Conservation (phyloP, 805 yeast species). For the Wickerhamiella parazyma region DNA sequence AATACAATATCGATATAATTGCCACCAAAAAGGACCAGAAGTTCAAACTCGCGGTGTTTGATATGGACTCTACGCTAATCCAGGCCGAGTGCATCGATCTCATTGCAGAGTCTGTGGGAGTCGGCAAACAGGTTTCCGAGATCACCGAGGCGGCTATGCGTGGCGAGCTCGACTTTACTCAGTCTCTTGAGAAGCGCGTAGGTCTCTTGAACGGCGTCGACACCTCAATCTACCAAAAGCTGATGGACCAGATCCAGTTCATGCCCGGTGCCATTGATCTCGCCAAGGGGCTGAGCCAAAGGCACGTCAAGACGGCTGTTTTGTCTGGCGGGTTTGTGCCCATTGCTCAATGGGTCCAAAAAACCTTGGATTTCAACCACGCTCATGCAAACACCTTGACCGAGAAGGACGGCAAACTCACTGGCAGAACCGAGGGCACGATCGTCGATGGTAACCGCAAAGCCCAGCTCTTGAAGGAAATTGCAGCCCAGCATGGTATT, state of each 20-base stretch:
- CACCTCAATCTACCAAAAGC: conserved; percentile 59
- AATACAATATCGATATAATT: conserved; percentile 28
- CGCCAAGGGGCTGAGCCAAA: conserved; percentile 42
- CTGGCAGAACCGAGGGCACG: conserved; percentile 67
- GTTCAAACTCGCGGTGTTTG: conserved; percentile 56
- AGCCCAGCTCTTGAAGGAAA: conserved; percentile 51
- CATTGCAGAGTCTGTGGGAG: conserved; percentile 87
- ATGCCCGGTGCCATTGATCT: conserved; percentile 82
- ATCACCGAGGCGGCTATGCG: conserved; percentile 95
- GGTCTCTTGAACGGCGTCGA: conserved; percentile 69
- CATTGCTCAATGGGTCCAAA: conserved; percentile 63
- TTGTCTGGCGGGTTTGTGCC: conserved; percentile 93
- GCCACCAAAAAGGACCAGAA: conserved; percentile 32
- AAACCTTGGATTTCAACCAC: conserved; percentile 58
- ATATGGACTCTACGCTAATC: conserved; percentile 95
- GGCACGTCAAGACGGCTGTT: conserved; percentile 66
- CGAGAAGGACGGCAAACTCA: conserved; percentile 38
- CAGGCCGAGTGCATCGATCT: conserved; percentile 93
- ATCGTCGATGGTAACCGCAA: conserved; percentile 79
- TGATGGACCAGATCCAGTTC: conserved; percentile 51
- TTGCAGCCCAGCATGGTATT: conserved; percentile 25
- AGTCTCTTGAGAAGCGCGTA: conserved; percentile 65
- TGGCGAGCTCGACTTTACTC: conserved; percentile 84
- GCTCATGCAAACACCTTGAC: conserved; percentile 63
- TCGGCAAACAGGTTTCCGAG: conserved; percentile 72